A percentile compares a stretch with the other conserved stretches of the same genome.
Conservation (phyloP, 352 stramenopile genomes). For the Phytophthora sansomeana region DNA sequence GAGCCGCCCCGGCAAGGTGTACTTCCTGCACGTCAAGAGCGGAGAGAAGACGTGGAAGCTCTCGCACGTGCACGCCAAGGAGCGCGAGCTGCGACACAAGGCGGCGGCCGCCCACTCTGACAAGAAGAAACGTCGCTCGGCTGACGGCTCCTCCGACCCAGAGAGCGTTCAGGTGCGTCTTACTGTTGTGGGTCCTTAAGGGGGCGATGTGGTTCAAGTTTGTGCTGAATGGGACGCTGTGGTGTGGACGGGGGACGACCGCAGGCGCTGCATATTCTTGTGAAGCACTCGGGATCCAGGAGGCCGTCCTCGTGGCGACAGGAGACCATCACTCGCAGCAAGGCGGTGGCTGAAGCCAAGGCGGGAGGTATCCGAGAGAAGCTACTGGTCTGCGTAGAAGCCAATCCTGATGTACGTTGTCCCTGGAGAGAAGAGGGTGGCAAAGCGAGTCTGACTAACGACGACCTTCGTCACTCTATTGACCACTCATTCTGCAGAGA, state of each 20-base stretch:
- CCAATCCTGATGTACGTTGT: slow-evolving; percentile 63
- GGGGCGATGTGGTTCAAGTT: background rate
- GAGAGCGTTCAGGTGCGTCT: slow-evolving; percentile 61
- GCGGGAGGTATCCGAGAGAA: slow-evolving; percentile 85
- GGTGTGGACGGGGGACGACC: background rate
- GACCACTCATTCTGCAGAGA: slow-evolving; percentile 20
- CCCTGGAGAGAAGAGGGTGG: background rate
- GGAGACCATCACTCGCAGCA: slow-evolving; percentile 88
- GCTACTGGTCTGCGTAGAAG: slow-evolving; percentile 72
- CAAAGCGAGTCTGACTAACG: background rate
- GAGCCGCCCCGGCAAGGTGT: slow-evolving; percentile 83
- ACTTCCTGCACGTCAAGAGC: slow-evolving; percentile 87
- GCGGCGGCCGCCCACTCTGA: slow-evolving; percentile 41
- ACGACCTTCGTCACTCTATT: background rate
- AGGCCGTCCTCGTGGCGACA: slow-evolving; percentile 90
- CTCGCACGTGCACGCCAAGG: slow-evolving; percentile 83
- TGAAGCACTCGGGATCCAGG: slow-evolving; percentile 87
- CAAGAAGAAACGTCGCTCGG: slow-evolving; percentile 35
- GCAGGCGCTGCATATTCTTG: slow-evolving; percentile 86
- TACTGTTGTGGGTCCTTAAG: background rate
- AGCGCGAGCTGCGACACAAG: slow-evolving; percentile 76
- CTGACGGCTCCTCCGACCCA: slow-evolving; percentile 21
- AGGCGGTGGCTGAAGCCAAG: slow-evolving; percentile 84
- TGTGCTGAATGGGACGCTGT: background rate
- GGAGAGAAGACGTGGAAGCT: slow-evolving; percentile 91